Conservation (phyloP, 2,329 filamentous ascomycete genomes). For the Stagonosporopsis chrysanthemi region DNA sequence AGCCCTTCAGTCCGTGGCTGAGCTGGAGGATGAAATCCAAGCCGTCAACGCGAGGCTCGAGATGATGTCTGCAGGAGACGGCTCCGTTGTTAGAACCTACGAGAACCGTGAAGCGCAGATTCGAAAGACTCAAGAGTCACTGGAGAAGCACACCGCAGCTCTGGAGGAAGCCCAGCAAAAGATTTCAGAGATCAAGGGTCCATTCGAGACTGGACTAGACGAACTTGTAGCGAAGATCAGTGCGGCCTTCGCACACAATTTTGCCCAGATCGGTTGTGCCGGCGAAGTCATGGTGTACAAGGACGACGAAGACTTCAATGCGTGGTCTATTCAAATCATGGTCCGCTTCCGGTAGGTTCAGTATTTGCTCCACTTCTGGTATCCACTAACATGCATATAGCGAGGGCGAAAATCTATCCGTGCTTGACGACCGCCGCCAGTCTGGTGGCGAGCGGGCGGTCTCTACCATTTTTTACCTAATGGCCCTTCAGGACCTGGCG, state of each 20-base stretch:
- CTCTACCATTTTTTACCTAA: slow-evolving; percentile 98
- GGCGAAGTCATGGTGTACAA: slow-evolving; percentile 90
- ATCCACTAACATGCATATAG: slow-evolving; percentile 21
- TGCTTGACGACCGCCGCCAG: slow-evolving; percentile 90
- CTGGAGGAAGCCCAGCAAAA: slow-evolving; percentile 64
- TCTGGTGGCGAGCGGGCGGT: slow-evolving; percentile 96
- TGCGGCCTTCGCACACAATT: slow-evolving; percentile 90
- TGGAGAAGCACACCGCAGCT: slow-evolving; percentile 62
- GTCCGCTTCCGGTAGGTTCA: slow-evolving; percentile 84
- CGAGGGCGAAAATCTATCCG: slow-evolving; percentile 79
- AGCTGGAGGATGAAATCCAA: slow-evolving; percentile 75
- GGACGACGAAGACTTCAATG: slow-evolving; percentile 85
- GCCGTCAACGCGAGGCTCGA: slow-evolving; percentile 78
- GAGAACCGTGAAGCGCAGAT: slow-evolving; percentile 65
- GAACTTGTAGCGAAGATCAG: slow-evolving; percentile 81
- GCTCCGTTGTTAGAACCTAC: slow-evolving; percentile 77
- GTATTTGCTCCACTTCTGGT: background rate
- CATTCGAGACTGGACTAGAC: slow-evolving; percentile 88
- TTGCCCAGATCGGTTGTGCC: slow-evolving; percentile 91
- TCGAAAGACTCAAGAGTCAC: slow-evolving; percentile 66
- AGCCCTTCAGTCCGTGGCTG: slow-evolving; percentile 53
- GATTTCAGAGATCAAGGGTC: slow-evolving; percentile 71
- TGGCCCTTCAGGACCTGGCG: slow-evolving; percentile 93
- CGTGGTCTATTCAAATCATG: slow-evolving; percentile 91
- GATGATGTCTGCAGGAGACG: slow-evolving; percentile 79